These are phyloP conservation scores for Boletus patriciae DNA, from an alignment of 768 basidiomycete species.

Conservation along the genomic window DNA sequence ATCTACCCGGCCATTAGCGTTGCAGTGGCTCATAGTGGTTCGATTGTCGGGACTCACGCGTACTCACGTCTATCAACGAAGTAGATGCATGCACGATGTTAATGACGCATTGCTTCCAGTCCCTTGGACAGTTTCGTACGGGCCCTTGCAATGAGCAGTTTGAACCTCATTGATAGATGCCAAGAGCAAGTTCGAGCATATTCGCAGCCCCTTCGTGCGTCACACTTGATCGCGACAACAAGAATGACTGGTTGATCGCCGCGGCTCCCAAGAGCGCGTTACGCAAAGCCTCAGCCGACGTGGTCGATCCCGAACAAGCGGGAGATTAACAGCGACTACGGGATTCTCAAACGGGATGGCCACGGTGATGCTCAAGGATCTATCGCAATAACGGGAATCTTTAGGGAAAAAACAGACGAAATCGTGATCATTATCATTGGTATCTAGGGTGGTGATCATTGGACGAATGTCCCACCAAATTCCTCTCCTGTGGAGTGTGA, in stretches of 20 bases:
- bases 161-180: constrained; percentile 34
- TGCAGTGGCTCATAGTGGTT: constrained; percentile 1
- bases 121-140: constrained; percentile 31
- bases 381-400: constrained; percentile 46
- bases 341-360: constrained; percentile 45
- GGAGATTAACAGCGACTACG: constrained; percentile 42
- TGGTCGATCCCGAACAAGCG: constrained; percentile 41
- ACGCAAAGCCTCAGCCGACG: constrained; percentile 41
- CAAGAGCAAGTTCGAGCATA: constrained; percentile 37
- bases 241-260: constrained; percentile 45
- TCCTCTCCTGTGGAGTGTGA: constrained; percentile 46
- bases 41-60: constrained; percentile 34
- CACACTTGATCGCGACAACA: constrained; percentile 35
- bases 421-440: constrained; percentile 43
- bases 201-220: constrained; percentile 22
- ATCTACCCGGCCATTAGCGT: constrained; percentile 35
- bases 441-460: constrained; percentile 52
- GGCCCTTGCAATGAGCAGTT: constrained; percentile 34
- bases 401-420: constrained; percentile 31
- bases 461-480: constrained; percentile 48
- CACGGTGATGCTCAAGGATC: constrained; percentile 48
- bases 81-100: constrained; percentile 31
- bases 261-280: constrained; percentile 40
- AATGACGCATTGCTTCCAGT: constrained; percentile 31
- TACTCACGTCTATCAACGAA: constrained; percentile 40